Evolutionary conservation across 371 early-diverging fungal species (phyloP).

Genomic region (Mucor piriformis): DNA sequence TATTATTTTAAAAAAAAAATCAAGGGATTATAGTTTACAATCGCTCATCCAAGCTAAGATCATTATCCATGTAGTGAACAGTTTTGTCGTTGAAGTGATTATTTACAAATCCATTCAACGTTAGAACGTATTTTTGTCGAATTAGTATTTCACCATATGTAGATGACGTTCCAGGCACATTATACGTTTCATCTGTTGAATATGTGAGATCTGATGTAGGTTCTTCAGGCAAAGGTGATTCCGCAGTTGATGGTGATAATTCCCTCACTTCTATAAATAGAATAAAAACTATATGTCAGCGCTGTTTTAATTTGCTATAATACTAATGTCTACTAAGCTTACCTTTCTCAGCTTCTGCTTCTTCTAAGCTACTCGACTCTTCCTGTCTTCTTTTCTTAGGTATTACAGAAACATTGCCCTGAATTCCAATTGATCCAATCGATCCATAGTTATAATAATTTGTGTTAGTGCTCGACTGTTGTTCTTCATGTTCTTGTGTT

Average conservation of each 20-base stretch:
- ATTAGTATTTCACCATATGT: constrained; percentile 18
- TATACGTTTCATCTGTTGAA: constrained; percentile 15
- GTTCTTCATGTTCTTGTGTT: not conserved
- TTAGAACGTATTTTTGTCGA: constrained; percentile 3
- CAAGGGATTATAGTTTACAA: constrained; percentile 15
- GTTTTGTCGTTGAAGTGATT: constrained; percentile 11
- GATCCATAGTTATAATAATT: constrained; percentile 22
- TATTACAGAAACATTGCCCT: constrained; percentile 6
- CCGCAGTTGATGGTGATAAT: too few species aligned
- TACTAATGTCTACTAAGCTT: too few species aligned
- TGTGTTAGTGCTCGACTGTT: not conserved
- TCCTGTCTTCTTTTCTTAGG: too few species aligned
- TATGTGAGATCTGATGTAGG: too few species aligned
- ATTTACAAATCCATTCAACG: not conserved
- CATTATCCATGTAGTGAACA: constrained; percentile 14
- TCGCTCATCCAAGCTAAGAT: constrained; percentile 18
- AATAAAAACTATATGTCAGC: too few species aligned
- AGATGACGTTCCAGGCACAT: constrained; percentile 6
- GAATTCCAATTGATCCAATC: constrained; percentile 5
- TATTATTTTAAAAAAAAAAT: not conserved
- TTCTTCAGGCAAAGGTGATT: too few species aligned
- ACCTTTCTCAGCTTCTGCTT: too few species aligned
- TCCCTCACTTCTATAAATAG: too few species aligned
- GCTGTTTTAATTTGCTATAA: too few species aligned
- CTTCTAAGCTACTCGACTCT: too few species aligned